Evolutionary conservation across 306 rosid genomes (phyloP).

Genomic region (Boehmeria nivea): DNA sequence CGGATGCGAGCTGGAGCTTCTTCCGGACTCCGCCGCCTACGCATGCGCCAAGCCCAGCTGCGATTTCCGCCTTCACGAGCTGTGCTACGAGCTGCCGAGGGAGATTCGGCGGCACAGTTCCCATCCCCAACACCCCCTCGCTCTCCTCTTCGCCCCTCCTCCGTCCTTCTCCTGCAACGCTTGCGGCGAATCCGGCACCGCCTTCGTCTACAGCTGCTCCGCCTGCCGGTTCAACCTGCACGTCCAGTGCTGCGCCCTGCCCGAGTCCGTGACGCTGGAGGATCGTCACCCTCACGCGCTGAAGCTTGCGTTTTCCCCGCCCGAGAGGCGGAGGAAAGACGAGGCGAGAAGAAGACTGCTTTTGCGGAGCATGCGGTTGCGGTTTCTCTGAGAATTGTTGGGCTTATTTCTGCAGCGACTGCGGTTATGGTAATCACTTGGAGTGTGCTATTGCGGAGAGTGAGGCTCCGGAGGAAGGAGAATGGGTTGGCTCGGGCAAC

Average conservation of each 20-base stretch:
- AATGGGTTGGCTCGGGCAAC: background rate
- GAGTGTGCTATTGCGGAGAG: conserved; percentile 9
- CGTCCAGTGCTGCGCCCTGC: conserved; percentile 17
- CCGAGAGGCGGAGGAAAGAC: background rate
- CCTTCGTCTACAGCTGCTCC: conserved; percentile 13
- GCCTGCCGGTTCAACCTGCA: conserved; percentile 13
- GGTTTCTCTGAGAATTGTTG: conserved; percentile 8
- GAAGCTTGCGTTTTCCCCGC: background rate
- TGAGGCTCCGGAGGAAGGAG: background rate
- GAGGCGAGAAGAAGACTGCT: too few species aligned
- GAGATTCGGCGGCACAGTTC: conserved; percentile 18
- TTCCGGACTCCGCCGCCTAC: background rate
- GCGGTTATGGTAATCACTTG: conserved; percentile 10
- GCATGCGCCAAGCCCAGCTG: conserved; percentile 23
- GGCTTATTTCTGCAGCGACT: conserved; percentile 15
- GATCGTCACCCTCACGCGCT: conserved; percentile 16
- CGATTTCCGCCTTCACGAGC: conserved; percentile 17
- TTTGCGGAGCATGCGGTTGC: conserved; percentile 1
- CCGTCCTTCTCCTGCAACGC: conserved; percentile 13
- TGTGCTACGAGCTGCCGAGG: conserved; percentile 18
- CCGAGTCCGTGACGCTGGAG: background rate
- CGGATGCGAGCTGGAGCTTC: conserved; percentile 11
- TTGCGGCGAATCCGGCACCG: conserved; percentile 7
- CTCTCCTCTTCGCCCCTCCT: conserved; percentile 11
- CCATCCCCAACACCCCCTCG: conserved; percentile 21